Evolutionary conservation across 2,329 filamentous ascomycete genomes (phyloP).

Genomic region (Ustulina deusta): DNA sequence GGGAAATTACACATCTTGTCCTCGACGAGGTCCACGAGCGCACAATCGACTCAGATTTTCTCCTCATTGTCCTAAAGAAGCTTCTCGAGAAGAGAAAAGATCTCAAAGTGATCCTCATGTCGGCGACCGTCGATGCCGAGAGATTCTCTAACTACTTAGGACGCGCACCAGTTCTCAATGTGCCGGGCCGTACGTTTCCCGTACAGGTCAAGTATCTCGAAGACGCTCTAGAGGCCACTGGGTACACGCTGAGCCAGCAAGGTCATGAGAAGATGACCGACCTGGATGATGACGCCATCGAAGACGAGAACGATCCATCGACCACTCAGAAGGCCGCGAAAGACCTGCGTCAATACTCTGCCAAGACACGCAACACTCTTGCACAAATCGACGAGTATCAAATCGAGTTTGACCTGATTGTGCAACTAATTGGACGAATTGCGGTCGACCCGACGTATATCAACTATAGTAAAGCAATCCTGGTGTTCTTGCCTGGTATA

Average conservation of each 20-base stretch:
- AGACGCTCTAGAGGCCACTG: constrained; percentile 89
- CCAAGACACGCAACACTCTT: constrained; percentile 79
- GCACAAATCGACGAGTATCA: constrained; percentile 88
- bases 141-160: constrained; percentile 90
- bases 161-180: constrained; percentile 85
- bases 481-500: constrained; percentile 96
- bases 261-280: constrained; percentile 67
- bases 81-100: constrained; percentile 81
- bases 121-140: constrained; percentile 93
- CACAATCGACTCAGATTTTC: constrained; percentile 95
- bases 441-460: constrained; percentile 74
- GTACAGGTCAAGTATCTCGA: constrained; percentile 90
- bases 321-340: constrained; percentile 69
- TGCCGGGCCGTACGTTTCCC: constrained; percentile 93
- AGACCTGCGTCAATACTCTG: constrained; percentile 78
- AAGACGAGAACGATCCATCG: constrained; percentile 64
- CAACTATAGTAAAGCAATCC: constrained; percentile 85
- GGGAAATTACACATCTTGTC: constrained; percentile 91
- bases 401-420: constrained; percentile 88
- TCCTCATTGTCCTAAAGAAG: constrained; percentile 90
- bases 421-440: constrained; percentile 81
- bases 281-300: constrained; percentile 70
- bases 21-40: constrained; percentile 98
- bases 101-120: constrained; percentile 96
- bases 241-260: constrained; percentile 71